Evolutionary conservation across 2,329 filamentous ascomycete species (phyloP), one percentile per base, ranked within the genome.

Genomic region (Drechslera avenae): DNA sequence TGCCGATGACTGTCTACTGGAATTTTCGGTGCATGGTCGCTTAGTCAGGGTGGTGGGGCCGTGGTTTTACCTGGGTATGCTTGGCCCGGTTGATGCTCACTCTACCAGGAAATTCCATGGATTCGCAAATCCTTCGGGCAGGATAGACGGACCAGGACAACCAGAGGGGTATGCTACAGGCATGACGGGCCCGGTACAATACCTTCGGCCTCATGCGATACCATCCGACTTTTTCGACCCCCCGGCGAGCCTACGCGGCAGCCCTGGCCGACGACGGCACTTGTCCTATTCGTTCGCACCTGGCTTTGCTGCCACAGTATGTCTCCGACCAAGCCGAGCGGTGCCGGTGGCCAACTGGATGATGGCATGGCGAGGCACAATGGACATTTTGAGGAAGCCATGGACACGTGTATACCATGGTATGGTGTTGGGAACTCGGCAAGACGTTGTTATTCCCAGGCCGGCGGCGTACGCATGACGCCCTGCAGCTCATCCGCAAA

Each of bases 1-100:
- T 46, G 13, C 31, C n/a, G n/a, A 31, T 52, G 45, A 44, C 23
- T 49, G 45, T 33, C 13, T 26, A 18, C 30, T 36, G 13, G 46
- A 59, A 63, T 51, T 59, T 64, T 59, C 50, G 31, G 58, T 46
- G 39, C 28, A 63, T 51, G 32, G 39, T 54, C 45, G 60, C 60
- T 64, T 64, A 64, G 58, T 64, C 54, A 64, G 17, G 34, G 31
- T 40, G 40, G 55, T 54, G 60, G 57, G 59, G 61, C 37, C 37
- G 33, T 40, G 33, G 37, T 14, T 28, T 30, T 19, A 26, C 32
- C 18, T 18, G 9, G 42, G 33, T 26, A 28, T 50, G 18, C 39
- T 33, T 49, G 45, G 13, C 34, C 28, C 30, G 17, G 17, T 32
- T 28, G 43, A 8, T 18, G 21, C 31, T 31, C 37, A 37, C 21